phyloP scores from a whole-genome alignment of 1,284 basidiomycete genomes.

The Hemileia vastatrix region DNA sequence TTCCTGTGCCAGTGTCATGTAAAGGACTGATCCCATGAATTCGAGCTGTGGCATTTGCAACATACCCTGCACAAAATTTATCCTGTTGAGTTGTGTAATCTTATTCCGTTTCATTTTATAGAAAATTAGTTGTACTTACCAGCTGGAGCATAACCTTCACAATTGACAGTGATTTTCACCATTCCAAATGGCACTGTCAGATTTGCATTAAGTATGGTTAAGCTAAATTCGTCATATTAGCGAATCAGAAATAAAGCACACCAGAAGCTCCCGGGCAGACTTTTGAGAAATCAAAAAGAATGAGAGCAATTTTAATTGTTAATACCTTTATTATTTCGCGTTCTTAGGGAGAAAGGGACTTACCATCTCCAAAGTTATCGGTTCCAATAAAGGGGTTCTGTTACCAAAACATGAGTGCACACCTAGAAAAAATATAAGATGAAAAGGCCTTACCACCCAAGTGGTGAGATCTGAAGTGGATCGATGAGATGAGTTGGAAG shows the following conservation, averaged over 20 bases:
- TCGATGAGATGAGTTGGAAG: too few relatives aligned
- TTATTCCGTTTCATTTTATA: not conserved
- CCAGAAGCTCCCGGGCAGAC: not conserved
- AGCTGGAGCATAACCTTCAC: not conserved
- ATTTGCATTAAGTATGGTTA: not conserved
- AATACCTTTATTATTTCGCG: too few relatives aligned
- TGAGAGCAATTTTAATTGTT: too few relatives aligned
- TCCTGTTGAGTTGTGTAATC: not conserved
- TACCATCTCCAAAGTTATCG: not conserved
- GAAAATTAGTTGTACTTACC: not conserved
- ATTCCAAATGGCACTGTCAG: not conserved
- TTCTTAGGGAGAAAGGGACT: too few relatives aligned
- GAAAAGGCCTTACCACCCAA: not conserved
- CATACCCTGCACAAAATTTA: not conserved
- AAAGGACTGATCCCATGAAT: constrained; percentile 48
- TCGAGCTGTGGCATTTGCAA: not conserved
- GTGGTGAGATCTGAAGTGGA: not conserved
- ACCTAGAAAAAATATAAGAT: not conserved
- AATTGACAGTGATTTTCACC: not conserved
- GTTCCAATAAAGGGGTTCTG: not conserved
- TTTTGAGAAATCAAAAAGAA: too few relatives aligned
- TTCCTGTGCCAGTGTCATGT: constrained; percentile 53
- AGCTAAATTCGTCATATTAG: too few relatives aligned
- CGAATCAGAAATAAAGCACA: not conserved
- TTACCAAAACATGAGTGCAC: not conserved